A percentile compares a stretch with the other conserved stretches of the same genome.
These are phyloP conservation scores for Aspergillus luchuensis DNA, from an alignment of 2,329 filamentous ascomycete species.

Conservation along the genomic window DNA sequence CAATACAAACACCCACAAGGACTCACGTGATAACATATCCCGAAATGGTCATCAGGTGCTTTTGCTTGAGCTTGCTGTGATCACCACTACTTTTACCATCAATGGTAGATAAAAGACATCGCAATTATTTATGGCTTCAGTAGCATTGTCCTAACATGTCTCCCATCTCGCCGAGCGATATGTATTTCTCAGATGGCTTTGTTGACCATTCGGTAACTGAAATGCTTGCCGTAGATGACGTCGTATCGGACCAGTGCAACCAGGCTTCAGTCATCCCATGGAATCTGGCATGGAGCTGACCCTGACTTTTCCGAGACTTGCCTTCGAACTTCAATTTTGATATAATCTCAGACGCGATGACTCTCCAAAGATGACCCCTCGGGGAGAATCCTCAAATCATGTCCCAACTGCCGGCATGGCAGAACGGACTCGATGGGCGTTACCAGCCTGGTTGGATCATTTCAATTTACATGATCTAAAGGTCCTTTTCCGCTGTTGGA, in stretches of 20 bases:
- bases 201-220: no score
- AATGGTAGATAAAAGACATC: no score
- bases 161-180: no score
- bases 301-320: not conserved
- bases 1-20: no score
- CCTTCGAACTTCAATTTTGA: not conserved
- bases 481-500: slow-evolving; percentile 50
- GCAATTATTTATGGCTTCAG: no score
- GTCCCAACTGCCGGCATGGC: not conserved
- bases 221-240: not conserved
- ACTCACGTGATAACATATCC: no score
- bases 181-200: no score
- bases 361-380: not conserved
- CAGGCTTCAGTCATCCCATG: not conserved
- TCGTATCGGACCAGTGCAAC: not conserved
- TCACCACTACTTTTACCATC: no score
- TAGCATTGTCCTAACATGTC: no score
- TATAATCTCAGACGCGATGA: not conserved
- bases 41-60: no score
- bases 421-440: not conserved
- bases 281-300: not conserved
- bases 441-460: slow-evolving; percentile 43
- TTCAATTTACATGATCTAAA: slow-evolving; percentile 54
- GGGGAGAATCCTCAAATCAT: not conserved
- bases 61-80: no score